phyloP scores from a whole-genome alignment of 441 rosid genomes.

The Isatis lusitanica region DNA sequence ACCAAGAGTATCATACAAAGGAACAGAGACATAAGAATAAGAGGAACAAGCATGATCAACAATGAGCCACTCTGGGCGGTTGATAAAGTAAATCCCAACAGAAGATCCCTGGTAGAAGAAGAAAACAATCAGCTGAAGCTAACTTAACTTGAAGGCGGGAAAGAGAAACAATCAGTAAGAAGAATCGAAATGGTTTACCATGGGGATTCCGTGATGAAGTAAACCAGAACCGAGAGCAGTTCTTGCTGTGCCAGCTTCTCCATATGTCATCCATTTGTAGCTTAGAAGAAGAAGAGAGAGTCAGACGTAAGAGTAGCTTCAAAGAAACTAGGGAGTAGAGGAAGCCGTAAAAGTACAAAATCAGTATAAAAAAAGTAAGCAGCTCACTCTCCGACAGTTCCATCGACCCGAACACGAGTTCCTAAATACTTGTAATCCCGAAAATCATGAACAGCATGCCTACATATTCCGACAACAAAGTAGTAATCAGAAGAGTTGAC shows the following conservation, averaged over 20 bases:
- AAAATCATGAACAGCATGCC: slow-evolving; percentile 75
- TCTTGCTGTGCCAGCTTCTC: slow-evolving; percentile 92
- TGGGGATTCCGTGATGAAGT: slow-evolving; percentile 64
- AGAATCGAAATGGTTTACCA: slow-evolving; percentile 41
- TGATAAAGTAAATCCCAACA: slow-evolving; percentile 88
- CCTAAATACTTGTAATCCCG: slow-evolving; percentile 91
- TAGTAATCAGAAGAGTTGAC: not conserved
- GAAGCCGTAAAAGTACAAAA: not conserved
- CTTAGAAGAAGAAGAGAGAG: slow-evolving; percentile 24
- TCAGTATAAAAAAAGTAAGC: not conserved
- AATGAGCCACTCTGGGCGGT: slow-evolving; percentile 94
- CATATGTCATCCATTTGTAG: slow-evolving; percentile 98
- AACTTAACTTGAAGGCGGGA: too few relatives aligned
- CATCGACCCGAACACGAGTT: slow-evolving; percentile 82
- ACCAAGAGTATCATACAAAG: slow-evolving; percentile 98
- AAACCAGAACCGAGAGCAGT: slow-evolving; percentile 87
- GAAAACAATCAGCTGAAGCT: too few relatives aligned
- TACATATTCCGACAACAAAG: slow-evolving; percentile 32
- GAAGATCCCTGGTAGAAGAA: slow-evolving; percentile 63
- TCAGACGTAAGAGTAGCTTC: not conserved
- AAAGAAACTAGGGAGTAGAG: not conserved
- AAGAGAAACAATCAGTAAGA: too few relatives aligned
- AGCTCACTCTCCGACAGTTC: slow-evolving; percentile 96
- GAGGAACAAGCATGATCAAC: slow-evolving; percentile 97
- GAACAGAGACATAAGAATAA: slow-evolving; percentile 87